These are phyloP conservation scores for Cocos nucifera DNA, from an alignment of 176 grass and related monocot genomes.

Conservation along the genomic window DNA sequence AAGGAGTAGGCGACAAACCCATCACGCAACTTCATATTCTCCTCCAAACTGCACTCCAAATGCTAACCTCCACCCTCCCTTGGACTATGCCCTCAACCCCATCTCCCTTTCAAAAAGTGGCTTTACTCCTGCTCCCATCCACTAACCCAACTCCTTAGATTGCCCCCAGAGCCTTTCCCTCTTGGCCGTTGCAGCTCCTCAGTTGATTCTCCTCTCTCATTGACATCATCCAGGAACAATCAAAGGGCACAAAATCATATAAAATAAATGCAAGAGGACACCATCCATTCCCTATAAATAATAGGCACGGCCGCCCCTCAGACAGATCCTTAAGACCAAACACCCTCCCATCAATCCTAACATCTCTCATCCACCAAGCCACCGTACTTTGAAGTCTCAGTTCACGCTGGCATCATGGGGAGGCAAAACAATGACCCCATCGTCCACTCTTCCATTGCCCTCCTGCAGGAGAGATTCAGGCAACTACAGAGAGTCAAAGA, in stretches of 20 bases:
- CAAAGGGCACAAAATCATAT: slow-evolving; percentile 11
- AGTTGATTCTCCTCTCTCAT: slow-evolving; percentile 13
- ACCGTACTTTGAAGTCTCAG: background rate
- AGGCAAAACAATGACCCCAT: slow-evolving; percentile 33
- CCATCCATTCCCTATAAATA: slow-evolving; percentile 14
- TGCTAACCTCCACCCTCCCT: slow-evolving; percentile 11
- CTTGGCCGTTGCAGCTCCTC: slow-evolving; percentile 20
- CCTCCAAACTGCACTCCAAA: background rate
- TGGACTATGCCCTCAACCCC: slow-evolving; percentile 1
- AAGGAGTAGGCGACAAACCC: too few species aligned
- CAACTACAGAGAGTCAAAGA: slow-evolving; percentile 71
- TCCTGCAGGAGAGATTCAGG: slow-evolving; percentile 81
- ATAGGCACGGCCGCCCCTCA: background rate
- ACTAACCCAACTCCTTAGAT: slow-evolving; percentile 16
- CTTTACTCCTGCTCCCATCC: slow-evolving; percentile 15
- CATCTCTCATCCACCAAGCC: background rate
- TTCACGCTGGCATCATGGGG: background rate
- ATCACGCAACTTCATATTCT: slow-evolving; percentile 14
- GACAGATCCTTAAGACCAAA: background rate
- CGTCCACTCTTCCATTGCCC: slow-evolving; percentile 53
- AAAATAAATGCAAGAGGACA: slow-evolving; percentile 1
- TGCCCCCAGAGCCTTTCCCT: slow-evolving; percentile 5
- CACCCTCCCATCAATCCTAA: background rate
- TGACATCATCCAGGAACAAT: slow-evolving; percentile 4
- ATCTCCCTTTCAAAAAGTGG: slow-evolving; percentile 20